Evolutionary conservation across 306 rosid genomes (phyloP).

Genomic region (Quercus parvula): DNA sequence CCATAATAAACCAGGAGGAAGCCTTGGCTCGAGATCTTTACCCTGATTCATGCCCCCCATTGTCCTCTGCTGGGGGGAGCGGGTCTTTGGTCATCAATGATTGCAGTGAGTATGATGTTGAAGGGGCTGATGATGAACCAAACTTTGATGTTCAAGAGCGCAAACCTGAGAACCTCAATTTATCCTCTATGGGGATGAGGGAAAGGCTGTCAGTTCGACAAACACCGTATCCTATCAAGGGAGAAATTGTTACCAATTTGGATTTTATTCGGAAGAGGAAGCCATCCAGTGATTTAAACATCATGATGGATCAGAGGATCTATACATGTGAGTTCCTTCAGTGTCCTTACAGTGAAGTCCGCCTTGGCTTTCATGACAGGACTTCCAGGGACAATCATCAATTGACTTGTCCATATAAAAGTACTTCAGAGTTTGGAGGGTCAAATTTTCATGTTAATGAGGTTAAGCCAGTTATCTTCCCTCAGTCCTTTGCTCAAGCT

Average conservation of each 20-base stretch:
- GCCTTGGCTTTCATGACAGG: constrained; percentile 54
- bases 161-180: constrained; percentile 45
- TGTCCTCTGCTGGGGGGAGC: constrained; percentile 48
- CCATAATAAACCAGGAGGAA: constrained; percentile 82
- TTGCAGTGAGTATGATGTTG: constrained; percentile 76
- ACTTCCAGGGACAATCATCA: constrained; percentile 69
- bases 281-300: constrained; percentile 39
- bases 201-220: constrained; percentile 44
- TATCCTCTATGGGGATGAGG: constrained; percentile 43
- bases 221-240: constrained; percentile 45
- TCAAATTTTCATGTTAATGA: constrained; percentile 47
- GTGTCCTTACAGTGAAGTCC: constrained; percentile 54
- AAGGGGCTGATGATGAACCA: constrained; percentile 56
- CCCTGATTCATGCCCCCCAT: constrained; percentile 58
- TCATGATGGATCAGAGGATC: constrained; percentile 41
- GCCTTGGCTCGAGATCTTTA: constrained; percentile 57
- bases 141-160: constrained; percentile 57
- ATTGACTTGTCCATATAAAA: constrained; percentile 36
- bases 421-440: constrained; percentile 25
- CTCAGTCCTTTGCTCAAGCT: constrained; percentile 41
- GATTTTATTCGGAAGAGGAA: constrained; percentile 66
- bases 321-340: constrained; percentile 59
- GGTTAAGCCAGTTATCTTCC: constrained; percentile 53
- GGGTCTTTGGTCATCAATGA: constrained; percentile 57
- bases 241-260: constrained; percentile 47